Conservation (phyloP, 2,329 filamentous ascomycete genomes). For the Aspergillus pseudoterreus region DNA sequence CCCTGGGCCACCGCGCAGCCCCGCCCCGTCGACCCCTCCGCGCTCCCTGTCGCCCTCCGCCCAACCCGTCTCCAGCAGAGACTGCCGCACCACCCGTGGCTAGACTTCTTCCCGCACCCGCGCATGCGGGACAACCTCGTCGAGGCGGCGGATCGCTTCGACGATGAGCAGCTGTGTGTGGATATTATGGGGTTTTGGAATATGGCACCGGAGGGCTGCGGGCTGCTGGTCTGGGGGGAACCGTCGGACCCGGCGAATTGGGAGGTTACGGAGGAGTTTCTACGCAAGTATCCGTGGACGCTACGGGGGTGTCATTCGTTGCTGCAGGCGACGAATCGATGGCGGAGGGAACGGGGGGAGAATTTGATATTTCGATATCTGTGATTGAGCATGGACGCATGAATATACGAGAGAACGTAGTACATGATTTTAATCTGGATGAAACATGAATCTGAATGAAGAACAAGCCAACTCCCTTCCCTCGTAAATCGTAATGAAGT, state of each 20-base stretch:
- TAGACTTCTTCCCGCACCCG: constrained; percentile 33
- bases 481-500: neutral
- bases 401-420: neutral
- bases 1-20: constrained; percentile 18
- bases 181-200: constrained; percentile 38
- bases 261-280: constrained; percentile 47
- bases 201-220: constrained; percentile 17
- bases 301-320: constrained; percentile 25
- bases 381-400: neutral
- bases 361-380: constrained; percentile 8
- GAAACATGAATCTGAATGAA: too few relatives aligned
- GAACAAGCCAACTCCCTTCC: too few relatives aligned
- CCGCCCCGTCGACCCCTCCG: constrained; percentile 3
- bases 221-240: constrained; percentile 49
- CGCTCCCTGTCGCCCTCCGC: constrained; percentile 26
- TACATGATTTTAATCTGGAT: neutral
- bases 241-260: constrained; percentile 44
- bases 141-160: constrained; percentile 24
- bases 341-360: constrained; percentile 17
- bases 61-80: constrained; percentile 39
- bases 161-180: constrained; percentile 34
- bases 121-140: constrained; percentile 41
- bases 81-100: constrained; percentile 40
- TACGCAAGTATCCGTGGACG: constrained; percentile 43
- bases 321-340: constrained; percentile 25